A percentile compares a stretch with the other conserved stretches of the same genome.
Conservation (phyloP, 495 filamentous ascomycete species). For the Penicillium canescens region DNA sequence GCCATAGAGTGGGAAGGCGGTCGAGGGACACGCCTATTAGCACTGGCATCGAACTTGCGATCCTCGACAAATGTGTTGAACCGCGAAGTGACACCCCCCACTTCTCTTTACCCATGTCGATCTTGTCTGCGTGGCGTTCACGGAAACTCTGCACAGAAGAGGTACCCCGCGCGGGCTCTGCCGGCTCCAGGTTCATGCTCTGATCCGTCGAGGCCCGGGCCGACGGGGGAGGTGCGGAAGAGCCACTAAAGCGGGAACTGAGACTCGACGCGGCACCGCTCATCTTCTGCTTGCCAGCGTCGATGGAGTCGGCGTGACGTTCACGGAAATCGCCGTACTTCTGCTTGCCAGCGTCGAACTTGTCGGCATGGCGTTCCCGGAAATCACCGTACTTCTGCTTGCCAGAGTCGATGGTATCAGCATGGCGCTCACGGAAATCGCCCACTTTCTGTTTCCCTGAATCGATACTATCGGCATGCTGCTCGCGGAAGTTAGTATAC, state of each 20-base stretch:
- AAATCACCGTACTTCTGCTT: conserved; percentile 63
- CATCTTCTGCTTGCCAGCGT: conserved; percentile 4
- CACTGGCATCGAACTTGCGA: conserved; percentile 31
- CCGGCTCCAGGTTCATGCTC: conserved; percentile 9
- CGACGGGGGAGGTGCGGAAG: conserved; percentile 24
- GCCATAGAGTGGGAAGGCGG: conserved; percentile 20
- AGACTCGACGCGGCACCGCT: neutral
- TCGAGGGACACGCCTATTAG: conserved; percentile 31
- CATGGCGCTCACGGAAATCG: conserved; percentile 61
- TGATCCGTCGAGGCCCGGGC: conserved; percentile 2
- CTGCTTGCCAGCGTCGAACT: conserved; percentile 1
- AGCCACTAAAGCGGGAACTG: neutral
- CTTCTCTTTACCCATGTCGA: conserved; percentile 63
- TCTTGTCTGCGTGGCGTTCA: conserved; percentile 67
- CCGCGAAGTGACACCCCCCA: conserved; percentile 50
- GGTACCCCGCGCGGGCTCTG: conserved; percentile 8
- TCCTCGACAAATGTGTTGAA: conserved; percentile 38
- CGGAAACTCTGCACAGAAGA: conserved; percentile 60
- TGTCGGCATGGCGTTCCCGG: conserved; percentile 7
- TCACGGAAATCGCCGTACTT: conserved; percentile 7
- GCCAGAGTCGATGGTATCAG: conserved; percentile 68
- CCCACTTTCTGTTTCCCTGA: conserved; percentile 60
- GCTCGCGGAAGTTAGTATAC: conserved; percentile 58
- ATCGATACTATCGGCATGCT: conserved; percentile 70
- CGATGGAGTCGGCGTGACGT: conserved; percentile 2